Evolutionary conservation across 345 rosid genomes (phyloP).

Genomic region (Erodium maritimum): DNA sequence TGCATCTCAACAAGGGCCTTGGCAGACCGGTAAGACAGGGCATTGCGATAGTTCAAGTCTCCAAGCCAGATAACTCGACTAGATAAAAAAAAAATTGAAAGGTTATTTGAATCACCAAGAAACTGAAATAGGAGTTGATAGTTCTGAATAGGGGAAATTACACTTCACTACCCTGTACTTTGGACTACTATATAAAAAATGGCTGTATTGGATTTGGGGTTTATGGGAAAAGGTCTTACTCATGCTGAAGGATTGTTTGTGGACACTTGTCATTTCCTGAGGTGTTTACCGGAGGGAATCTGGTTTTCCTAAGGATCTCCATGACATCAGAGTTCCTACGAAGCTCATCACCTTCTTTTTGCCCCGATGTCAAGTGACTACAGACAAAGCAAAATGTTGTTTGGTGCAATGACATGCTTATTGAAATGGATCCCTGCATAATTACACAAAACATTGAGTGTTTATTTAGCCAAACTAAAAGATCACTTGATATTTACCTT

Average conservation of each 20-base stretch:
- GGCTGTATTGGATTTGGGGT: too few species aligned
- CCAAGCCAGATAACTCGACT: slow-evolving; percentile 96
- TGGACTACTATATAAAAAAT: too few species aligned
- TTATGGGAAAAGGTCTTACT: slow-evolving; percentile 40
- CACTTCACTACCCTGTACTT: too few species aligned
- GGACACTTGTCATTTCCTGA: slow-evolving; percentile 65
- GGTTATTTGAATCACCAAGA: too few species aligned
- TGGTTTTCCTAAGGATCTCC: slow-evolving; percentile 89
- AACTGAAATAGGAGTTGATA: too few species aligned
- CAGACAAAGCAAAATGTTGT: slow-evolving; percentile 94
- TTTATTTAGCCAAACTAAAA: neutral
- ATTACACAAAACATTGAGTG: slow-evolving; percentile 9
- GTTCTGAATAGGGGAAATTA: too few species aligned
- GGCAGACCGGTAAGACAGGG: too few species aligned
- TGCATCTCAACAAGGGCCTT: slow-evolving; percentile 69
- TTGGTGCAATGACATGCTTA: slow-evolving; percentile 86
- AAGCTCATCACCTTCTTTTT: slow-evolving; percentile 88
- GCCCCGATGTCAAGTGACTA: slow-evolving; percentile 91
- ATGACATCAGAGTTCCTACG: slow-evolving; percentile 90
- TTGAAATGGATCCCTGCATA: slow-evolving; percentile 87
- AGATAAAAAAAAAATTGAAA: slow-evolving; percentile 7
- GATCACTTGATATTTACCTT: slow-evolving; percentile 44
- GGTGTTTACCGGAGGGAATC: slow-evolving; percentile 71
- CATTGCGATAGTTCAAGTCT: too few species aligned
- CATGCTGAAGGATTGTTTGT: slow-evolving; percentile 85